Base-by-base conservation (phyloP, 805 yeast genomes). In the Suhomyces xylopsoci region DNA sequence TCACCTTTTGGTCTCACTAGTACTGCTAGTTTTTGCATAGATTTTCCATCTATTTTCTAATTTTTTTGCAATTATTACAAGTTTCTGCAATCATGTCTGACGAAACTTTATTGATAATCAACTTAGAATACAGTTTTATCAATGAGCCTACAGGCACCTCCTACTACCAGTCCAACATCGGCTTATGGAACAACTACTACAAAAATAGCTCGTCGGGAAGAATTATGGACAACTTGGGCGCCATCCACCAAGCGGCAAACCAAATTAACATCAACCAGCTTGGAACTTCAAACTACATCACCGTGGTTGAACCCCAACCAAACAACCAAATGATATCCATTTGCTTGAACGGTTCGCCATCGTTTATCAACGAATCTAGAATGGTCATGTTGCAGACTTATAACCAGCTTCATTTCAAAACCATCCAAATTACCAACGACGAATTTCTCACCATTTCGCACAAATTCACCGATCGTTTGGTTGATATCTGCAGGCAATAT, bases 401-500 rank as follows among this genome's bases (percentile, higher is more conserved):
- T 46, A 50, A 49, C 51, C 59, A 54, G 45, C 54, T 55, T 28
- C 50, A 54, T 47, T 45, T 30, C 48, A 58, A 58, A 42, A 50
- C 57, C 22, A 48, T 58, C 43, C 52, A 45, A 48, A 20, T 50
- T 41, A 12, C 53, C 56, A 59, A 15, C 14, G 45, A 36, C 9
- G 57, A 57, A 46, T 57, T 57, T 36, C 25, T 53, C 41, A 48
- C 50, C 26, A 55, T 57, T 47, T 55, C 52, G 3, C 55, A 59
- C 15, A 52, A 53, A 15, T 73, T 73, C 54, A 54, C 64, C 19
- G 51, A 49, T 24, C 59, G 62, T 40, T 61, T 84, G 48, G 58
- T 65, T 7, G 65, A 71, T 25, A 59, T 84, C 9, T 76, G 84
- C 1, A 54, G 62, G 24, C 70, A 63, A 45, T 73, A 75, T 55